A percentile compares a stretch with the other conserved stretches of the same genome.
phyloP scores from a whole-genome alignment of 768 basidiomycete species.

The Phylloporus scabripes region DNA sequence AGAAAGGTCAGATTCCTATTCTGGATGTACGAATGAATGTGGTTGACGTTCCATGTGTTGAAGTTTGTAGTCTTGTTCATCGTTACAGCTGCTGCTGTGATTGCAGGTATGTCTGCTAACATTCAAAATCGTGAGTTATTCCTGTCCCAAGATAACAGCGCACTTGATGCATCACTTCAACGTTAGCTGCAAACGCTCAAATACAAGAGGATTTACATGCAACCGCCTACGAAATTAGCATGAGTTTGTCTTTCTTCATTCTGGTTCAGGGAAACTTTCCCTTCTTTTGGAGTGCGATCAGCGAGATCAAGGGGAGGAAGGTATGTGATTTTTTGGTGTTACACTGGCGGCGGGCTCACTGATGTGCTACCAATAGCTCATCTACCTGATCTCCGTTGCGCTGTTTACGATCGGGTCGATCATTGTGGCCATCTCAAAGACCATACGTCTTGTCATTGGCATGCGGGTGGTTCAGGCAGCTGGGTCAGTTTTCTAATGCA shows the following conservation, averaged over 20 bases:
- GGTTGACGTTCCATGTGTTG: not conserved
- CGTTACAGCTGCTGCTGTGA: slow-evolving; percentile 28
- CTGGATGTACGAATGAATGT: not conserved
- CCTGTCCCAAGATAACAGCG: not conserved
- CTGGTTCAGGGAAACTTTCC: slow-evolving; percentile 55
- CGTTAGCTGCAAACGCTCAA: slow-evolving; percentile 59
- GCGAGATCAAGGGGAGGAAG: slow-evolving; percentile 67
- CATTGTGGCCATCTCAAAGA: slow-evolving; percentile 52
- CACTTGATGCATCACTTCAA: not conserved
- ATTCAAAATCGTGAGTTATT: slow-evolving; percentile 28
- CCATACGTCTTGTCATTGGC: slow-evolving; percentile 54
- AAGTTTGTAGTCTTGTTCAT: slow-evolving; percentile 21
- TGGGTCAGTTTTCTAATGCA: slow-evolving; percentile 40
- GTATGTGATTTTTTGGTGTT: slow-evolving; percentile 28
- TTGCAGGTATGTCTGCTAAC: slow-evolving; percentile 24
- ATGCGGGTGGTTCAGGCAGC: slow-evolving; percentile 63
- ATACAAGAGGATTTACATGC: slow-evolving; percentile 61
- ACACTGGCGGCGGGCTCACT: not conserved
- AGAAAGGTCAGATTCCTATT: slow-evolving; percentile 43
- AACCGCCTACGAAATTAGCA: slow-evolving; percentile 56
- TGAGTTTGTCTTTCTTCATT: slow-evolving; percentile 67
- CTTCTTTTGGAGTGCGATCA: slow-evolving; percentile 28
- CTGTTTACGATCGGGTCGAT: slow-evolving; percentile 53
- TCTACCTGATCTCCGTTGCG: slow-evolving; percentile 49
- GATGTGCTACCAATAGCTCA: slow-evolving; percentile 32